These are phyloP conservation scores for Cyclotella sp. DNA, from an alignment of 108 stramenopile species.

Conservation along the genomic window DNA sequence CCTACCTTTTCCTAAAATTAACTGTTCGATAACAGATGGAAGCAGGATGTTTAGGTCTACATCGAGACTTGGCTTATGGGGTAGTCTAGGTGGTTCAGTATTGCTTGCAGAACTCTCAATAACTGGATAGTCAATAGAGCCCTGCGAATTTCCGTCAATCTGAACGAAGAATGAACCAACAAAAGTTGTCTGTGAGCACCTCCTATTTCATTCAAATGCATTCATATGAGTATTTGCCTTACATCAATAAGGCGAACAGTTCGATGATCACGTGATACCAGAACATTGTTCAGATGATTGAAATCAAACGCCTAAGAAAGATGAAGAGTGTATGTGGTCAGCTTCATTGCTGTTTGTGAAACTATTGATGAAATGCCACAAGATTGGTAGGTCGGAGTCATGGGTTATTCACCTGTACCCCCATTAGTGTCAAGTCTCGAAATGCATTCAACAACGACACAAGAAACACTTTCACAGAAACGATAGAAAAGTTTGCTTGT, in stretches of 20 bases:
- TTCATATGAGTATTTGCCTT: background rate
- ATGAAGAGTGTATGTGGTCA: background rate
- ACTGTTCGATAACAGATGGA: slow-evolving; percentile 66
- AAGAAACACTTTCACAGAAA: slow-evolving; percentile 70
- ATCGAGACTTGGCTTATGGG: slow-evolving; percentile 71
- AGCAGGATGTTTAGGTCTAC: slow-evolving; percentile 70
- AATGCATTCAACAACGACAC: slow-evolving; percentile 70
- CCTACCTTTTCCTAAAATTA: slow-evolving; percentile 77
- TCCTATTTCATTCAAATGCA: background rate
- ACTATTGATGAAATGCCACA: background rate
- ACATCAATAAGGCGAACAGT: slow-evolving; percentile 64
- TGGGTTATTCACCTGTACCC: slow-evolving; percentile 40
- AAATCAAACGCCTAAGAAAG: slow-evolving; percentile 71
- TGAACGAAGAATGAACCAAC: background rate
- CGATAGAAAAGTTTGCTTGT: slow-evolving; percentile 64
- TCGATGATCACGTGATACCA: slow-evolving; percentile 74
- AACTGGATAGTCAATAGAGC: slow-evolving; percentile 12
- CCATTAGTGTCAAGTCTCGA: slow-evolving; percentile 67
- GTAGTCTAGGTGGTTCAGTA: background rate
- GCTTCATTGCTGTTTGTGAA: background rate
- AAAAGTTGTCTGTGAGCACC: background rate
- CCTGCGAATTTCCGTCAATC: slow-evolving; percentile 32
- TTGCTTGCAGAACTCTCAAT: slow-evolving; percentile 10
- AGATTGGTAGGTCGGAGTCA: background rate
- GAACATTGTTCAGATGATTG: slow-evolving; percentile 76